Evolutionary conservation across 2,329 filamentous ascomycete genomes (phyloP).

Genomic region (Curvularia lunata): DNA sequence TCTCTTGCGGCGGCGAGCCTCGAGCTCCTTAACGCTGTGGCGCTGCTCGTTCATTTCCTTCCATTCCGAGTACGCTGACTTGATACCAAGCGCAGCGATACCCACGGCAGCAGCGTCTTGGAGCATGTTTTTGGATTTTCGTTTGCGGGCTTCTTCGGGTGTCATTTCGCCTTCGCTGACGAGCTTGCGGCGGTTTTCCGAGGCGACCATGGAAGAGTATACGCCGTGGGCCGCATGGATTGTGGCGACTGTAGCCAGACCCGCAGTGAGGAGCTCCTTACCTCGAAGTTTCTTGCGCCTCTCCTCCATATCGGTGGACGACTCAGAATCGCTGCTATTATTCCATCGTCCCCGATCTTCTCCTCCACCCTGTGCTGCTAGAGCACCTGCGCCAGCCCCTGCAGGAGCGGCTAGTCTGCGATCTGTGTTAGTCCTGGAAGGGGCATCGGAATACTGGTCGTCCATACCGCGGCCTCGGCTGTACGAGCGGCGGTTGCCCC

Average conservation of each 20-base stretch:
- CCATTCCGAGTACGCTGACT: conserved; percentile 70
- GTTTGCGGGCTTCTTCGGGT: conserved; percentile 66
- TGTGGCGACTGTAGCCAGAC: conserved; percentile 70
- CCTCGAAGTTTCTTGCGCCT: conserved; percentile 68
- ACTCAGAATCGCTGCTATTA: conserved; percentile 53
- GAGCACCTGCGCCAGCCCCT: conserved; percentile 48
- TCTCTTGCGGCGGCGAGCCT: conserved; percentile 55
- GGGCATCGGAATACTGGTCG: conserved; percentile 50
- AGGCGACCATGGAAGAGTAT: conserved; percentile 68
- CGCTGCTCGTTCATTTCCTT: conserved; percentile 70
- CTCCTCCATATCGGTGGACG: conserved; percentile 68
- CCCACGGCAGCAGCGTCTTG: conserved; percentile 71
- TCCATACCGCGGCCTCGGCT: conserved; percentile 52
- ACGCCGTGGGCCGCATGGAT: conserved; percentile 72
- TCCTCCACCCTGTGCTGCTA: conserved; percentile 32
- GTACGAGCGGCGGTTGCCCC: conserved; percentile 52
- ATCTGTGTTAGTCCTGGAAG: conserved; percentile 45
- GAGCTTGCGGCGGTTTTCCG: conserved; percentile 64
- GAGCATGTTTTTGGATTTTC: conserved; percentile 67
- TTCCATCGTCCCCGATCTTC: conserved; percentile 29
- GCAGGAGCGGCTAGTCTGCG: conserved; percentile 47
- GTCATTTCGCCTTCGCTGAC: conserved; percentile 69
- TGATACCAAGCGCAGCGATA: conserved; percentile 71
- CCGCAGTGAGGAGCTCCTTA: conserved; percentile 70
- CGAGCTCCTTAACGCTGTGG: conserved; percentile 62